Percentiles rank a stretch among this genome's conserved stretches.
Evolutionary conservation across 805 yeast species (phyloP).

Genomic region (Candida ipomoeae): DNA sequence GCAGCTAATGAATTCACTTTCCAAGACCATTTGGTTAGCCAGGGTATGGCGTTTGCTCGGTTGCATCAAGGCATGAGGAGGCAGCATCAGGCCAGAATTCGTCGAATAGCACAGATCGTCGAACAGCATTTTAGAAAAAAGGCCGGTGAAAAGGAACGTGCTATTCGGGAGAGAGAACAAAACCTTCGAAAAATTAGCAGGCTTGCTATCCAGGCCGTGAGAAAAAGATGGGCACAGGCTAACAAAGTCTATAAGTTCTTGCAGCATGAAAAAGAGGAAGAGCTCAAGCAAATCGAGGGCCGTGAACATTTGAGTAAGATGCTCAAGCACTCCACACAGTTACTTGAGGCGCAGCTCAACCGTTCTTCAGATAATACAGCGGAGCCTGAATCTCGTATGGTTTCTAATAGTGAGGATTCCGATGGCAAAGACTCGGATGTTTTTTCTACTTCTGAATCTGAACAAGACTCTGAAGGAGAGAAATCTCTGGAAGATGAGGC

Average conservation of each 20-base stretch:
- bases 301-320: slow-evolving; percentile 84
- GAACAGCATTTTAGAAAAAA: slow-evolving; percentile 83
- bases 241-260: slow-evolving; percentile 71
- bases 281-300: slow-evolving; percentile 73
- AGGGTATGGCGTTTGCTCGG: slow-evolving; percentile 68
- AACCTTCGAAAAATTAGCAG: slow-evolving; percentile 69
- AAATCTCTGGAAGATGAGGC: slow-evolving; percentile 17
- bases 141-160: slow-evolving; percentile 84
- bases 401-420: slow-evolving; percentile 21
- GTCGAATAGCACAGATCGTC: slow-evolving; percentile 64
- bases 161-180: slow-evolving; percentile 69
- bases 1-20: slow-evolving; percentile 44
- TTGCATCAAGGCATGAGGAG: slow-evolving; percentile 62
- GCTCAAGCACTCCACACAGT: slow-evolving; percentile 85
- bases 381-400: slow-evolving; percentile 21
- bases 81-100: slow-evolving; percentile 52
- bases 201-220: slow-evolving; percentile 76
- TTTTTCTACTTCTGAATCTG: slow-evolving; percentile 17
- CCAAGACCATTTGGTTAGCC: slow-evolving; percentile 71
- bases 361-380: slow-evolving; percentile 25
- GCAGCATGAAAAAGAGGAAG: slow-evolving; percentile 75
- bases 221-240: slow-evolving; percentile 87
- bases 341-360: slow-evolving; percentile 78
- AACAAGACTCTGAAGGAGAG: slow-evolving; percentile 21
- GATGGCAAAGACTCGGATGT: slow-evolving; percentile 17